Conservation (phyloP, 805 yeast species). For the Barnettozyma californica region DNA sequence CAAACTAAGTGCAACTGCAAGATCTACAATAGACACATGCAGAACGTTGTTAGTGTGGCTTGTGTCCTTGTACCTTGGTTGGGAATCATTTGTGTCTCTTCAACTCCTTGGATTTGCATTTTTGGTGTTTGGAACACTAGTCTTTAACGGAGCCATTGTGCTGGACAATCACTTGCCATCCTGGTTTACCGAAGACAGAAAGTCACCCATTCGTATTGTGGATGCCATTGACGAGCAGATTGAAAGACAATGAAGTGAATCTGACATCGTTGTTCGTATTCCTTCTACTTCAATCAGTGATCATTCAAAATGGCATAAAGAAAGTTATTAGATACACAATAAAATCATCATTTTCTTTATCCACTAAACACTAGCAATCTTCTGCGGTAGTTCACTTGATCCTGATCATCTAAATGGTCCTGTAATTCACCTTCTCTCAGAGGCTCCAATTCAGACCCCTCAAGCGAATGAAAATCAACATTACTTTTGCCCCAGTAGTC, state of each 20-base stretch:
- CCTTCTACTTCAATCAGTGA: background rate
- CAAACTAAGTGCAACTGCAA: slow-evolving; percentile 63
- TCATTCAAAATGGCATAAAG: background rate
- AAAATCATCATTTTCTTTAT: too few species aligned
- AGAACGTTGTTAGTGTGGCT: slow-evolving; percentile 74
- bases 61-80: slow-evolving; percentile 61
- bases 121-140: slow-evolving; percentile 65
- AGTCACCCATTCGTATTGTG: slow-evolving; percentile 23
- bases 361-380: too few species aligned
- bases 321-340: too few species aligned
- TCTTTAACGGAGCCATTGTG: slow-evolving; percentile 65
- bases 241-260: slow-evolving; percentile 27
- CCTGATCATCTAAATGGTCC: too few species aligned
- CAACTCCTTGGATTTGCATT: slow-evolving; percentile 61
- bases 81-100: slow-evolving; percentile 63
- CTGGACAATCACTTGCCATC: slow-evolving; percentile 48
- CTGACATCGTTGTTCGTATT: background rate
- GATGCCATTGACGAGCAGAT: slow-evolving; percentile 38
- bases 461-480: too few species aligned
- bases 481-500: too few species aligned
- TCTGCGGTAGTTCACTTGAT: background rate
- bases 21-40: slow-evolving; percentile 75
- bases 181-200: slow-evolving; percentile 33
- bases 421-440: too few species aligned
- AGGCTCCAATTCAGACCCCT: too few species aligned